Percentiles rank a stretch among this genome's conserved stretches.
phyloP scores from a whole-genome alignment of 225 moss, liverwort and hornwort species.

The Sphagnum tenellum region DNA sequence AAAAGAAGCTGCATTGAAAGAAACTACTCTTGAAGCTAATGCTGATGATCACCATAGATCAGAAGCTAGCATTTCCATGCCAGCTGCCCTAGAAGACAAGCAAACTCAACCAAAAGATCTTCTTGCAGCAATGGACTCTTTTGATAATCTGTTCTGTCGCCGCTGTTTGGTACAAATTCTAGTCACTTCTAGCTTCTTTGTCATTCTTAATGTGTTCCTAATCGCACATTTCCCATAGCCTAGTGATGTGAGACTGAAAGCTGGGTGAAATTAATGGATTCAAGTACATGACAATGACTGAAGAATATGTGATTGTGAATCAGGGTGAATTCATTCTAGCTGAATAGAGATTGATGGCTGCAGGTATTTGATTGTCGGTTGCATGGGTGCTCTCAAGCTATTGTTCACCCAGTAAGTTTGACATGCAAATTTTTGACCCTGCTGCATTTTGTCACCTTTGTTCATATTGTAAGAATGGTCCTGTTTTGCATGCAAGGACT shows the following conservation, averaged over 20 bases:
- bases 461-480: too few relatives aligned
- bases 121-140: slow-evolving; percentile 92
- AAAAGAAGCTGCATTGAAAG: slow-evolving; percentile 9
- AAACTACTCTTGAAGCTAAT: slow-evolving; percentile 15
- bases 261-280: too few relatives aligned
- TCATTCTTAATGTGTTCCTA: too few relatives aligned
- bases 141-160: slow-evolving; percentile 92
- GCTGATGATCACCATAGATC: slow-evolving; percentile 7
- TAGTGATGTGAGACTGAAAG: too few relatives aligned
- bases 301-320: too few relatives aligned
- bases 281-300: too few relatives aligned
- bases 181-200: neutral
- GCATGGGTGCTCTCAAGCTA: slow-evolving; percentile 94
- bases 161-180: slow-evolving; percentile 63
- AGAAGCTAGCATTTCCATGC: slow-evolving; percentile 12
- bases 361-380: slow-evolving; percentile 96
- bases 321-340: too few relatives aligned
- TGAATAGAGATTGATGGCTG: slow-evolving; percentile 1
- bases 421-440: too few relatives aligned
- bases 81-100: slow-evolving; percentile 25
- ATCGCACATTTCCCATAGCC: too few relatives aligned
- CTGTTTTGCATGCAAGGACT: too few relatives aligned
- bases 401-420: slow-evolving; percentile 87
- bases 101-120: slow-evolving; percentile 72
- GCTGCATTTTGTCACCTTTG: too few relatives aligned